Evolutionary conservation across 345 rosid genomes (phyloP), one percentile per base, ranked within the genome.

Genomic region (Theobroma cacao): DNA sequence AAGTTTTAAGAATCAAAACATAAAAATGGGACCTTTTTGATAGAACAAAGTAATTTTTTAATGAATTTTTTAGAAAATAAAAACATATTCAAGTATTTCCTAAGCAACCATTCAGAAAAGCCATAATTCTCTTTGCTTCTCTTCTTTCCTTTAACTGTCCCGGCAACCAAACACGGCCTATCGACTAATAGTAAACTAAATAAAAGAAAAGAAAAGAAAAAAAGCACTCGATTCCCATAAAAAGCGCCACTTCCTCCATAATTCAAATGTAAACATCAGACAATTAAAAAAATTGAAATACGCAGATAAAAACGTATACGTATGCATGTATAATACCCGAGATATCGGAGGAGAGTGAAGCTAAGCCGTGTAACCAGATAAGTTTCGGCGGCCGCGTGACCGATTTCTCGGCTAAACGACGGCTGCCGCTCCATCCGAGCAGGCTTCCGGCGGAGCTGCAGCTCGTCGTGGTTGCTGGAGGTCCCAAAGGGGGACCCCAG

Each of bases 331-430:
- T 68, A 64, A 66, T 94, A 96, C 98, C 98, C 98, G 69, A 96
- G 95, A 83, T 82, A 94, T 34, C 87, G 80, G 56, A 94, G 90
- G 60, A 96, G 98, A 81, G 85, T 87, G 84, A 94, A 84, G 83
- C 75, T 80, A 77, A 94, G 95, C 56, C 89, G 80, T 56, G 99
- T 90, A n/a, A 94, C 11, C 66, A 96, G 75, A 82, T 86, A 92
- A 24, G 94, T 92, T 75, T 96, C 97, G 0, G 97, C 89, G 3
- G 97, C 95, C 1, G 93, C 97, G 64, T 88, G 97, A 5, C 89
- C 93, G 10, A 92, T 83, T 1, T 94, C 97, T 17, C 68, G 78
- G 68, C 90, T 71, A 2, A 89, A 65, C 2, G 99, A 87, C 76
- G 72, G 89, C 83, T 87, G 86, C 70, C 92, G 82, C 63, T 79